Evolutionary conservation across 768 basidiomycete genomes (phyloP).

Genomic region (Russula abietina): DNA sequence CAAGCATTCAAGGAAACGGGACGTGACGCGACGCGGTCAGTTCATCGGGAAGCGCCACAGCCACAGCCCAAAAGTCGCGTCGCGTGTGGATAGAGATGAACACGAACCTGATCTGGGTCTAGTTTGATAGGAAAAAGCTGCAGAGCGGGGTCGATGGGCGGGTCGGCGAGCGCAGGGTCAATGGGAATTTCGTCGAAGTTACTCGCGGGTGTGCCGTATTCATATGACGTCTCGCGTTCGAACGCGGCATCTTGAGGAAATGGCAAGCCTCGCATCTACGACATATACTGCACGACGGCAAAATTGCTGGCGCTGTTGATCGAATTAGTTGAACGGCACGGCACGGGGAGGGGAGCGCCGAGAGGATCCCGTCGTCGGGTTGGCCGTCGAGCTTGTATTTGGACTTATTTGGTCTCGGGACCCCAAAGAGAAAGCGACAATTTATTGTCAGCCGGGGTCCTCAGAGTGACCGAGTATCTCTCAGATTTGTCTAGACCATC

Average conservation of each 20-base stretch:
- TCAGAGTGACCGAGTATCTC: background rate
- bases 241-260: constrained; percentile 45
- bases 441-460: constrained; percentile 20
- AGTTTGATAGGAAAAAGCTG: constrained; percentile 29
- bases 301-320: background rate
- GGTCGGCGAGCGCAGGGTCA: constrained; percentile 63
- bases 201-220: constrained; percentile 53
- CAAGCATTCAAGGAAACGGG: constrained; percentile 26
- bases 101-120: constrained; percentile 37
- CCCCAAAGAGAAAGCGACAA: constrained; percentile 9
- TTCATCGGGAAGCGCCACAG: constrained; percentile 27
- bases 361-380: constrained; percentile 23
- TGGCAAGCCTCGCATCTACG: constrained; percentile 53
- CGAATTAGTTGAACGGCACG: constrained; percentile 3
- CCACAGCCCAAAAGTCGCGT: constrained; percentile 22
- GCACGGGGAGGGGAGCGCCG: constrained; percentile 15
- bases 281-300: constrained; percentile 11
- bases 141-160: constrained; percentile 50
- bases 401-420: constrained; percentile 19
- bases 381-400: constrained; percentile 25
- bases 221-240: constrained; percentile 53
- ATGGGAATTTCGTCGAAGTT: constrained; percentile 62
- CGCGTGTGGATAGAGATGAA: constrained; percentile 16
- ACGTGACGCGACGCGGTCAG: constrained; percentile 68
- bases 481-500: constrained; percentile 1